Evolutionary conservation across 129 eudicot species (phyloP), one percentile per base, ranked within the genome.

Genomic region (Artemisia annua): DNA sequence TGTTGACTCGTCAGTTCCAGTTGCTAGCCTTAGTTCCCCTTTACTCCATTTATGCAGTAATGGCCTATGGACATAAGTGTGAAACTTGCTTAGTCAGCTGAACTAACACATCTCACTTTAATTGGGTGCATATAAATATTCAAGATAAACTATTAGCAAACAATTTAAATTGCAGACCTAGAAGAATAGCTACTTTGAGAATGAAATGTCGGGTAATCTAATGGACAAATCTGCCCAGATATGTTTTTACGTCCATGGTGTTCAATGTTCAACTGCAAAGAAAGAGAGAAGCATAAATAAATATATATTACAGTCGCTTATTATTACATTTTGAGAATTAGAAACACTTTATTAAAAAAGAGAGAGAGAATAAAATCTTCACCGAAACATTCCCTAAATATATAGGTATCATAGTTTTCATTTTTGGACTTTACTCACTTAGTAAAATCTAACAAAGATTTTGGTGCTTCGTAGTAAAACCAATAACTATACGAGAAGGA

Each of bases 11-110:
- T 66, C 80, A 35, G 77, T 70, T 50, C 97, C 97, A 39, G 93
- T 86, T 55, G 97, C 97, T 67, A 89, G 79, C 79, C 58, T 70
- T 65, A 83, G 69, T 80, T 91, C 97, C 72, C 83, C 89, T 60
- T 74, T 82, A 78, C 77, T 89, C 97, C 97, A 92, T 65, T 77
- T 70, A 78, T 79, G 67, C 14, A 39, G 12, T 10, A 71, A 67
- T 3, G 85, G 75, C 66, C 70, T 72, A 39, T 39, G 46, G 6
- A 39, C 46, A 39, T 1, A 60, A 61, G 7, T 43, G 39, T 20
- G 17, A 74, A 55, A 32, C 28, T 66, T 63, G 60, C 66, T 53
- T 43, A 68, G 39, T 70, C 48, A 32, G 49, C 55, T 17, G 16
- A 70, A 15, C 11, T 1, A 44, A 44, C 59, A 46, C 49, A 22